These are phyloP conservation scores for Cytospora schulzeri DNA, from an alignment of 2,329 filamentous ascomycete genomes.

Conservation along the genomic window DNA sequence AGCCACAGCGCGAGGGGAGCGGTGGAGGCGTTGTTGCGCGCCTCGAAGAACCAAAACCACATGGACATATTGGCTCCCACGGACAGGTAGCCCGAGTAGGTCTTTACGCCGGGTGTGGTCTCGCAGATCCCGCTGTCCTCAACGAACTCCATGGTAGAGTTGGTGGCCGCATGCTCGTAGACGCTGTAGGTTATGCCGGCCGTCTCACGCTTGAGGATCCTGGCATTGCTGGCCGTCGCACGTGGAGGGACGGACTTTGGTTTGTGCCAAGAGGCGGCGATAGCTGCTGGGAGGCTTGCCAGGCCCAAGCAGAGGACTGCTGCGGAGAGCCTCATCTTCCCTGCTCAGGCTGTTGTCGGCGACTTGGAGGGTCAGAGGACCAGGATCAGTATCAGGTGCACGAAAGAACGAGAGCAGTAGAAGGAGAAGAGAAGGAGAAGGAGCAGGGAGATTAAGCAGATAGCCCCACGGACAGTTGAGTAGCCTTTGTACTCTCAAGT, in stretches of 20 bases:
- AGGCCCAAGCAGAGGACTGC: neutral
- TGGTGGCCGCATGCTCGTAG: constrained; percentile 10
- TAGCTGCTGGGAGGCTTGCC: neutral
- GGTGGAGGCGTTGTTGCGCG: constrained; percentile 36
- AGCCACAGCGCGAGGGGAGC: constrained; percentile 56
- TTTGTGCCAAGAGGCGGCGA: neutral
- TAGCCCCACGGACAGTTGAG: neutral
- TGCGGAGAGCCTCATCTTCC: constrained; percentile 7
- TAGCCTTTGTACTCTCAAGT: neutral
- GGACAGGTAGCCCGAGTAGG: constrained; percentile 21
- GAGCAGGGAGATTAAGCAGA: too few relatives aligned
- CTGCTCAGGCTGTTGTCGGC: neutral
- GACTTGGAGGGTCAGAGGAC: neutral
- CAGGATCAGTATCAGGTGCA: too few relatives aligned
- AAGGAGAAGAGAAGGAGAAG: neutral
- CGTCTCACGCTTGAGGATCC: constrained; percentile 18
- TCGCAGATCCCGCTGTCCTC: constrained; percentile 21
- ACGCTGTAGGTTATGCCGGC: constrained; percentile 19
- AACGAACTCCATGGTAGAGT: constrained; percentile 8
- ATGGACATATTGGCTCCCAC: constrained; percentile 18
- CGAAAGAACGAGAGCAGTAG: too few relatives aligned
- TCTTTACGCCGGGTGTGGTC: constrained; percentile 21
- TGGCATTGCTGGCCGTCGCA: neutral
- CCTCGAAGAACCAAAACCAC: constrained; percentile 41
- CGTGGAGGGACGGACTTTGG: neutral